phyloP scores from a whole-genome alignment of 768 basidiomycete genomes.

The Suillus discolor region DNA sequence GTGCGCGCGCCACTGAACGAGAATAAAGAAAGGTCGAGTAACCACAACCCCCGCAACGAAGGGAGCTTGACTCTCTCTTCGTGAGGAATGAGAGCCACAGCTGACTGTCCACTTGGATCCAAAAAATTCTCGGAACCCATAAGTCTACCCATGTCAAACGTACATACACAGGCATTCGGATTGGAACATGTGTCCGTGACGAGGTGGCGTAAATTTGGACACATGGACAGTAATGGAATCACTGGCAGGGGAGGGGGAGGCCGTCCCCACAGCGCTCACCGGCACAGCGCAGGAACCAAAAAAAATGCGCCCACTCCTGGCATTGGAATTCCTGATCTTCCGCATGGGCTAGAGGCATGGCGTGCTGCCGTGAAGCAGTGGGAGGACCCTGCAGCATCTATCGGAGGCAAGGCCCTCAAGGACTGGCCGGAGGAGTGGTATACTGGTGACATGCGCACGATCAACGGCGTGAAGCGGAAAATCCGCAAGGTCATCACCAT shows the following conservation, averaged over 20 bases:
- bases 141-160: not conserved
- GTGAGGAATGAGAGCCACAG: not conserved
- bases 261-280: no score
- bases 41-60: not conserved
- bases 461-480: slow-evolving; percentile 21
- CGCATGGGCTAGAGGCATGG: no score
- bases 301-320: no score
- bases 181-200: not conserved
- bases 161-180: not conserved
- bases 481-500: slow-evolving; percentile 22
- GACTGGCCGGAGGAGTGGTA: slow-evolving; percentile 18
- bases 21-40: not conserved
- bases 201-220: not conserved
- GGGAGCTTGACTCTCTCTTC: not conserved
- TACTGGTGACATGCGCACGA: slow-evolving; percentile 20
- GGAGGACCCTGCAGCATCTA: no score
- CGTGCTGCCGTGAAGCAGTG: no score
- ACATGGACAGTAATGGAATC: not conserved
- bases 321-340: no score
- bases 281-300: no score
- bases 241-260: not conserved
- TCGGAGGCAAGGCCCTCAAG: no score
- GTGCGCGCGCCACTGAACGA: not conserved
- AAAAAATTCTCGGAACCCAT: not conserved
- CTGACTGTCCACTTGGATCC: not conserved